Evolutionary conservation across 1,139 yeast genomes (phyloP).

Genomic region (Pichia sp.): DNA sequence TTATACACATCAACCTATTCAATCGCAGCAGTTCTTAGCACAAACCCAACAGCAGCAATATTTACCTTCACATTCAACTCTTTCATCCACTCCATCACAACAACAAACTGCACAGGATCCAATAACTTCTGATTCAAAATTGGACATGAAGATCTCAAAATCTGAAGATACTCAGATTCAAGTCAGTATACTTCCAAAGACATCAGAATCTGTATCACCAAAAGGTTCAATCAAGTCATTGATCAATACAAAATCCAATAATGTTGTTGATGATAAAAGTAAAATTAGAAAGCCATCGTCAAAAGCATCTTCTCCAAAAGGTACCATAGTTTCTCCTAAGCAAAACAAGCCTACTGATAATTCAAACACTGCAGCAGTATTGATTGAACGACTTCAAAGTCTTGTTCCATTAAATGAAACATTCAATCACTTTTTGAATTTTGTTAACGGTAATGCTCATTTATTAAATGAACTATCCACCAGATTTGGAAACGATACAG

Average conservation of each 20-base stretch:
- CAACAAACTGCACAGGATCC: neutral
- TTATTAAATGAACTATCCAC: neutral
- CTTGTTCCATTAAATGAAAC: neutral
- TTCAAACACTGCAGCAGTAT: neutral
- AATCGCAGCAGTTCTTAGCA: neutral
- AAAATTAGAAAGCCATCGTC: neutral
- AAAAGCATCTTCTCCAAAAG: neutral
- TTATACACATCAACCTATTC: neutral
- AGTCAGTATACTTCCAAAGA: neutral
- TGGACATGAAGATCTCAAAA: no score
- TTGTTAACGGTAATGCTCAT: neutral
- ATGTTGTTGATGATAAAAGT: neutral
- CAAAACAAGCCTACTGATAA: neutral
- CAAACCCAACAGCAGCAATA: neutral
- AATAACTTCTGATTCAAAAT: no score
- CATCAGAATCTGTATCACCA: constrained; percentile 1
- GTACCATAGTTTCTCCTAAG: no score
- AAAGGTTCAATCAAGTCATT: neutral
- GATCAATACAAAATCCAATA: neutral
- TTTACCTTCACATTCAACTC: neutral
- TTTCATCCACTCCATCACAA: neutral
- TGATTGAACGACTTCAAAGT: neutral
- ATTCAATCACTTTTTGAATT: neutral
- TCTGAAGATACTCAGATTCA: neutral
- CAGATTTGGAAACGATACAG: neutral